Base-by-base conservation (phyloP, 2,329 filamentous ascomycete species). In the Neopestalotiopsis sp. region DNA sequence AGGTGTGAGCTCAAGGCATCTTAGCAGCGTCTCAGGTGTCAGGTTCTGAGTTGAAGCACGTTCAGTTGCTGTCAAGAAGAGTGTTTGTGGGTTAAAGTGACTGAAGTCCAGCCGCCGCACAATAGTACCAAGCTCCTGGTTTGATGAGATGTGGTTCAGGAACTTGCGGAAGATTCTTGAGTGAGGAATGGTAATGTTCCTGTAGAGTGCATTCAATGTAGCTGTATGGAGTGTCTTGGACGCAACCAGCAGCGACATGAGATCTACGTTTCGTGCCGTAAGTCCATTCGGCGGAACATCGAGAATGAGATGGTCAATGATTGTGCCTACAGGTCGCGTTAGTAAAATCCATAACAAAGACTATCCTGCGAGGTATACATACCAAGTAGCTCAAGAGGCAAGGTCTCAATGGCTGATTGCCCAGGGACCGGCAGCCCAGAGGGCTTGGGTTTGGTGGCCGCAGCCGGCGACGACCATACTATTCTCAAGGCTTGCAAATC, bases 131-230 rank as follows among this genome's bases (percentile, higher is more conserved):
- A 95, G 84, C 9, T 89, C 84, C 2, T 89, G 88, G 77, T 94
- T 90, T 69, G 87, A 82, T 60, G 84, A 83, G 72, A 95, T 84
- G 75, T 93, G 92, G 69, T 85, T 84, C 63, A 94, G 86, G 74
- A 94, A 94, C 81, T 95, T 95, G 77, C 90, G 90, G 82, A 95
- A 96, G 78, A 94, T 94, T 70, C 90, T 85, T 32, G 93, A 95
- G 83, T 95, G 93, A 5, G 93, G 93, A 73, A 95, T 92, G 58
- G 92, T 94, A 78, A 95, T 92, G 78, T 93, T 90, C 72, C 89
- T 88, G 82, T 95, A 95, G 63, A 96, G 86, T 6, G 92, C 92
- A 73, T 89, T 88, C 42, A 95, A 83, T 3, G 93, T 95, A 24
- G 91, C 91, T 32, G 87, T 87, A 76, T 95, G 91, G 69, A 95